Percentiles rank a stretch among this genome's conserved stretches.
Conservation (phyloP, 345 rosid genomes). For the Lepidium aucheri region DNA sequence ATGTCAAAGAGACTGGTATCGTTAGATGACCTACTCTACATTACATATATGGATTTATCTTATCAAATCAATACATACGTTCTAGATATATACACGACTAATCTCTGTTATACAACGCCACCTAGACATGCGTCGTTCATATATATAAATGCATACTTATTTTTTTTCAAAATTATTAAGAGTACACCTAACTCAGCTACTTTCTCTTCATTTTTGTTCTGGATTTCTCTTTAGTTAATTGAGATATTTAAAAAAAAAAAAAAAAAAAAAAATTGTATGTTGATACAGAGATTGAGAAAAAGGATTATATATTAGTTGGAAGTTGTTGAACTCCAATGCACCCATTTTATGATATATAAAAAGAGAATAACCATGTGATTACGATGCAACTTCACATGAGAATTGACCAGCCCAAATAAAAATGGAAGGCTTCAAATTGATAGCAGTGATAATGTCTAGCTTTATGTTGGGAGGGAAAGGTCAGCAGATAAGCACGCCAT, state of each 20-base stretch:
- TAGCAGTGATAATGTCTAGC: constrained; percentile 20
- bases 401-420: neutral
- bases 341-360: constrained; percentile 15
- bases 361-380: neutral
- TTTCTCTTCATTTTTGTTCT: neutral
- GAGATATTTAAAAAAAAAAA: no score
- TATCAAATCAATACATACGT: neutral
- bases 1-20: constrained; percentile 17
- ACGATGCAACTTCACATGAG: neutral
- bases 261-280: neutral
- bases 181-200: constrained; percentile 25
- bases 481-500: constrained; percentile 75
- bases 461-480: constrained; percentile 31
- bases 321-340: constrained; percentile 28
- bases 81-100: no score
- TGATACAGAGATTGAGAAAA: neutral
- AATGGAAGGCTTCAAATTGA: constrained; percentile 10
- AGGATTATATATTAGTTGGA: constrained; percentile 8
- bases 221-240: neutral
- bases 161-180: neutral
- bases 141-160: neutral
- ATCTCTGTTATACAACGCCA: no score
- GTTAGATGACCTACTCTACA: constrained; percentile 22
- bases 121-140: no score
- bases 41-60: constrained; percentile 3